A percentile compares a stretch with the other conserved stretches of the same genome.
Conservation (phyloP, 2,329 filamentous ascomycete genomes). For the Penicillium olsonii region DNA sequence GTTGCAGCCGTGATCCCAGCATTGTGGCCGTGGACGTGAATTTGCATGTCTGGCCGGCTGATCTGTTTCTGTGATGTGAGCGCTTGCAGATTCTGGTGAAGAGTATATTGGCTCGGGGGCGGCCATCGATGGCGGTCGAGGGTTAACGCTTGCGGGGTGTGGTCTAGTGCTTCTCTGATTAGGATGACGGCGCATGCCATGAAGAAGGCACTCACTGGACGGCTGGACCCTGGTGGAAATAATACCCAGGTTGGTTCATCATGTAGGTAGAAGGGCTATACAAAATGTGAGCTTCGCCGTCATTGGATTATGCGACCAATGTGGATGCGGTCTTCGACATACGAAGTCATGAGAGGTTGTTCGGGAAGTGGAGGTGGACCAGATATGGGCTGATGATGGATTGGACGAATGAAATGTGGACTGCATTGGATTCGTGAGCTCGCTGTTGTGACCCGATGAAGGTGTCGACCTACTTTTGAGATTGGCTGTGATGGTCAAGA, state of each 20-base stretch:
- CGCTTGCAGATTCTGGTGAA: constrained; percentile 26
- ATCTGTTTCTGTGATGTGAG: constrained; percentile 36
- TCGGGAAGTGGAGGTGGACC: constrained; percentile 8
- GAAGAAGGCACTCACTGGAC: constrained; percentile 29
- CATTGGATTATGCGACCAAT: neutral
- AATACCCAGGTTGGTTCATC: constrained; percentile 37
- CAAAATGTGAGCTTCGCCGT: constrained; percentile 11
- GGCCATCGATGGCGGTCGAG: constrained; percentile 27
- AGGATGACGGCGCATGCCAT: neutral
- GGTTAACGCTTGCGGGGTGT: constrained; percentile 28
- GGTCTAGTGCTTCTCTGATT: constrained; percentile 13
- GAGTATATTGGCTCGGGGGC: constrained; percentile 30
- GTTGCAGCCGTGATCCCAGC: constrained; percentile 97
- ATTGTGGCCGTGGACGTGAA: constrained; percentile 86
- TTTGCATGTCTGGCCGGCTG: constrained; percentile 68
- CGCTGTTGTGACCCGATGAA: neutral
- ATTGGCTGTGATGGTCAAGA: constrained; percentile 14
- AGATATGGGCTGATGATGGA: constrained; percentile 15
- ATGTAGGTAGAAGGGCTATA: constrained; percentile 35
- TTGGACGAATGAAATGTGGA: constrained; percentile 16
- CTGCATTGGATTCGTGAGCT: constrained; percentile 11
- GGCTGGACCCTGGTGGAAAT: constrained; percentile 32
- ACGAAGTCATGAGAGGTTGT: constrained; percentile 22
- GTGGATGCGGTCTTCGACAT: constrained; percentile 7
- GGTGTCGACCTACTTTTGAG: constrained; percentile 16